Percentiles rank a stretch among this genome's conserved stretches.
Conservation (phyloP, 768 basidiomycete genomes). For the Sutorius australiensis region DNA sequence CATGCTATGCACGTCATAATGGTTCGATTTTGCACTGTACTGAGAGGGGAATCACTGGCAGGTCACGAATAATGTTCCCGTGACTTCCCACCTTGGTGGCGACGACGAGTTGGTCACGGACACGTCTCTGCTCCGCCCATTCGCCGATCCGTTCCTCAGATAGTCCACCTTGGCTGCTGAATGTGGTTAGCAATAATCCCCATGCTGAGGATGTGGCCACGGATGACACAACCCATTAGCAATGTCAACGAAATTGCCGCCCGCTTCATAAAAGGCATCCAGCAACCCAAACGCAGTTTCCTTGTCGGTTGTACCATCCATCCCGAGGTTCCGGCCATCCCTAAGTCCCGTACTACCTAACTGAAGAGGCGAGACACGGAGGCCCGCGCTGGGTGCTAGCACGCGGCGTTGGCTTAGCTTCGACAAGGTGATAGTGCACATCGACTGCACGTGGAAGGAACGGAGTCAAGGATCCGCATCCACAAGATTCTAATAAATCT, state of each 20-base stretch:
- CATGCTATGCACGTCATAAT: not conserved
- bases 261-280: too few species aligned
- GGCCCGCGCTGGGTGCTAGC: not conserved
- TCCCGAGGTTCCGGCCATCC: not conserved
- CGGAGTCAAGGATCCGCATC: not conserved
- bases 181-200: not conserved
- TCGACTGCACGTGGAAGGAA: not conserved
- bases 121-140: not conserved
- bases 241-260: not conserved
- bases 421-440: not conserved
- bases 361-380: not conserved
- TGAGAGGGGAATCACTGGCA: not conserved
- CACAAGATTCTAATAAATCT: not conserved
- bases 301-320: not conserved
- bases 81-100: not conserved
- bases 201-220: not conserved
- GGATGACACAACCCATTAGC: not conserved
- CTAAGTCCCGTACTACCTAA: not conserved
- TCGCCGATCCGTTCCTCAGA: conserved; percentile 2
- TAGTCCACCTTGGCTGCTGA: not conserved
- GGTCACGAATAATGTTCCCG: not conserved
- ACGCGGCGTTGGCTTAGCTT: not conserved
- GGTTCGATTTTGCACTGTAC: not conserved
- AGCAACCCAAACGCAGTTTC: not conserved
- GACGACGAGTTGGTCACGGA: not conserved